Percentiles rank a stretch among this genome's conserved stretches.
Conservation (phyloP, 345 rosid genomes). For the Cardamine chenopodiifolia region DNA sequence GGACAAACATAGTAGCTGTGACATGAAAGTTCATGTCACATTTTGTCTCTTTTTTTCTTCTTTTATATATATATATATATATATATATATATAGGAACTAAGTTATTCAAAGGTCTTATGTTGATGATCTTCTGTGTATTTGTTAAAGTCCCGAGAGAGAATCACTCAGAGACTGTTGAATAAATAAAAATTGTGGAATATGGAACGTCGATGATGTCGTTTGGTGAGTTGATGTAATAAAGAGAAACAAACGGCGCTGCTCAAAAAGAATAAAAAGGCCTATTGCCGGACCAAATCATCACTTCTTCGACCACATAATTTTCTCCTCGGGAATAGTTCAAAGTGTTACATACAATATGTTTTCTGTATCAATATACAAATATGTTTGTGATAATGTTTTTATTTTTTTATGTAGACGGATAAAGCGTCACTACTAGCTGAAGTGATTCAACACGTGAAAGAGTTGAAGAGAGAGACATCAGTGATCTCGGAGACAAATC, state of each 20-base stretch:
- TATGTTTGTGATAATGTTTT: background rate
- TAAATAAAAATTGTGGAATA: slow-evolving; percentile 41
- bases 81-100: slow-evolving; percentile 23
- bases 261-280: slow-evolving; percentile 55
- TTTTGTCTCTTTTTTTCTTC: slow-evolving; percentile 25
- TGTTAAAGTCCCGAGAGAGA: slow-evolving; percentile 45
- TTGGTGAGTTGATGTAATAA: slow-evolving; percentile 58
- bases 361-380: slow-evolving; percentile 9
- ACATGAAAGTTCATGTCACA: slow-evolving; percentile 45
- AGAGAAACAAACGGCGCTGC: slow-evolving; percentile 73
- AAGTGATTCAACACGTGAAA: slow-evolving; percentile 97
- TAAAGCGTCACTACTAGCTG: slow-evolving; percentile 94
- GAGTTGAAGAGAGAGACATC: slow-evolving; percentile 85
- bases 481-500: slow-evolving; percentile 77
- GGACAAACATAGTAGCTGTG: slow-evolving; percentile 38
- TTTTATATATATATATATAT: slow-evolving; percentile 19
- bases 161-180: slow-evolving; percentile 42
- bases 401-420: slow-evolving; percentile 64
- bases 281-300: slow-evolving; percentile 55
- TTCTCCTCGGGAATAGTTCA: slow-evolving; percentile 28
- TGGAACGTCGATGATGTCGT: slow-evolving; percentile 68
- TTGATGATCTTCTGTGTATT: slow-evolving; percentile 36
- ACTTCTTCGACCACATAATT: slow-evolving; percentile 40
- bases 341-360: background rate
- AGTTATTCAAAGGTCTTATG: slow-evolving; percentile 32